Evolutionary conservation across 2,329 filamentous ascomycete species (phyloP).

Genomic region (Aspergillus uvarum): DNA sequence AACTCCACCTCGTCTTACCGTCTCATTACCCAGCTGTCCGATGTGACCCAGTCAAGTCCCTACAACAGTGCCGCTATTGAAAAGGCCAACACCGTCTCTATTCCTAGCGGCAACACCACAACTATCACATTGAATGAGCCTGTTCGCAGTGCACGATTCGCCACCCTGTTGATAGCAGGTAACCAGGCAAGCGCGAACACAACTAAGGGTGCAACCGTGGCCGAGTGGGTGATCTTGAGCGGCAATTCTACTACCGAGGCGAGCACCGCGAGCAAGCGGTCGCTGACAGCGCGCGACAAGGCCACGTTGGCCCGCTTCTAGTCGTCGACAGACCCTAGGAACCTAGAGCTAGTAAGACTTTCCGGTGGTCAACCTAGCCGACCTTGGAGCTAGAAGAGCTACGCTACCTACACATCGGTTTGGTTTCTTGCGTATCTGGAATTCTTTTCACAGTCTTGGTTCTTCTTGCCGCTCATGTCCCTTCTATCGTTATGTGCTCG

Average conservation of each 20-base stretch:
- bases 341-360: not conserved
- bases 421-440: not conserved
- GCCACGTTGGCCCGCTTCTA: not conserved
- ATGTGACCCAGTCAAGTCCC: constrained; percentile 39
- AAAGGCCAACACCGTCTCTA: constrained; percentile 34
- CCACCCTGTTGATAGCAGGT: constrained; percentile 46
- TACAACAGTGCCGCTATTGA: constrained; percentile 30
- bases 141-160: constrained; percentile 40
- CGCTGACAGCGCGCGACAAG: not conserved
- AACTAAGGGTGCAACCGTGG: constrained; percentile 47
- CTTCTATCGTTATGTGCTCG: not conserved
- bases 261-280: not conserved
- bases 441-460: not conserved
- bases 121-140: constrained; percentile 35
- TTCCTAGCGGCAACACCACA: constrained; percentile 45
- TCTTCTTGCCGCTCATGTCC: not conserved
- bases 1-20: constrained; percentile 15
- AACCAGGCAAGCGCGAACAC: constrained; percentile 42
- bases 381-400: not conserved
- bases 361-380: not conserved
- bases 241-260: not conserved
- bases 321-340: not conserved
- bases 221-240: constrained; percentile 49
- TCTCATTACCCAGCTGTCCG: constrained; percentile 27
- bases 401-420: not conserved